A percentile compares a stretch with the other conserved stretches of the same genome.
These are phyloP conservation scores for Pseudogymnoascus sp. DNA, from an alignment of 2,329 filamentous ascomycete species.

Conservation along the genomic window DNA sequence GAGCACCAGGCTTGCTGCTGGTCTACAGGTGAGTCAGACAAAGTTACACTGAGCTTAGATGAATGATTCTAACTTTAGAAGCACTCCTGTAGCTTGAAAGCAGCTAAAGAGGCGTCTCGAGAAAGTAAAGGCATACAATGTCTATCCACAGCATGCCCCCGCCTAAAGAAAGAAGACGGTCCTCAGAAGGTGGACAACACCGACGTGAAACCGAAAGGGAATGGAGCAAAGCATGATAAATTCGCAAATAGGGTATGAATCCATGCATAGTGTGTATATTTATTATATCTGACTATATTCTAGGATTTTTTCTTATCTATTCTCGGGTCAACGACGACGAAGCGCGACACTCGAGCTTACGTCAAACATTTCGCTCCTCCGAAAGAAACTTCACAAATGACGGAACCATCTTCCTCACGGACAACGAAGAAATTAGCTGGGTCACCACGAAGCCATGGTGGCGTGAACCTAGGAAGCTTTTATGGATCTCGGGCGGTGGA, in stretches of 20 bases:
- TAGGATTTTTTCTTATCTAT: conserved; percentile 83
- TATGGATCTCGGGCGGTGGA: conserved; percentile 54
- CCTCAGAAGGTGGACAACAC: conserved; percentile 26
- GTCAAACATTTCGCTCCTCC: conserved; percentile 70
- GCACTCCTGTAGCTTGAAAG: conserved; percentile 4
- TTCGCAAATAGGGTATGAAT: conserved; percentile 42
- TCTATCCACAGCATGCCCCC: conserved; percentile 16
- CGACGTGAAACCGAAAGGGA: conserved; percentile 27
- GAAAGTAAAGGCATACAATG: conserved; percentile 16
- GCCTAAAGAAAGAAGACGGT: conserved; percentile 24
- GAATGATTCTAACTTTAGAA: conserved; percentile 18
- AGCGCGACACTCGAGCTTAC: conserved; percentile 87
- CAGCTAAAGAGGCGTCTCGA: conserved; percentile 10
- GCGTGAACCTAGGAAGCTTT: conserved; percentile 56
- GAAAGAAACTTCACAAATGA: conserved; percentile 30
- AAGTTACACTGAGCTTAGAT: not conserved
- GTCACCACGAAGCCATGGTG: conserved; percentile 28
- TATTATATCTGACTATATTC: conserved; percentile 14
- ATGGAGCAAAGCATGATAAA: conserved; percentile 42
- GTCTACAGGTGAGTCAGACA: conserved; percentile 29
- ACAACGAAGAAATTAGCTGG: conserved; percentile 16
- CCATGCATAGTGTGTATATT: not conserved
- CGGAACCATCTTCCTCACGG: conserved; percentile 26
- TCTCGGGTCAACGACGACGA: conserved; percentile 81
- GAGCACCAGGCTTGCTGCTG: conserved; percentile 29